Base-by-base conservation (phyloP, 495 filamentous ascomycete genomes). In the Elaphomyces granulatus region DNA sequence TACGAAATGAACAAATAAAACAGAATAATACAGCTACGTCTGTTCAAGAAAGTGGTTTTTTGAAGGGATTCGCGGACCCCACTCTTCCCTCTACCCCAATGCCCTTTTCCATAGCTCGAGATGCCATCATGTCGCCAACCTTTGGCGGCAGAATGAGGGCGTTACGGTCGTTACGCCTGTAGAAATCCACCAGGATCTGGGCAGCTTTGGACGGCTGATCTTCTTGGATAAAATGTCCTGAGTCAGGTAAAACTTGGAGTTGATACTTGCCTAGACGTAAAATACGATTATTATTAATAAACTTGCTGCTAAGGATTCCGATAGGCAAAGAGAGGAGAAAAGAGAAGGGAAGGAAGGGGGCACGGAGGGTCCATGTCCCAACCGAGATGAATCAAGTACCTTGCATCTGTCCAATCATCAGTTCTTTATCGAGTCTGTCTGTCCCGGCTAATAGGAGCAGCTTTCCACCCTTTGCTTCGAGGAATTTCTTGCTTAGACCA, bases 331-430 rank as follows among this genome's bases (percentile, higher is more conserved):
- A 44, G 26, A 14, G 12, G 41, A 23, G 18, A 19, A 16, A 32
- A 36, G 14, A 31, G 23, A n/a, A n/a, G n/a, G n/a, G n/a, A n/a
- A n/a, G n/a, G n/a, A n/a, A n/a, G n/a, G n/a, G n/a, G n/a, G n/a
- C n/a, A n/a, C n/a, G n/a, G n/a, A n/a, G n/a, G n/a, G n/a, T n/a
- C n/a, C n/a, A n/a, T n/a, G n/a, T n/a, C n/a, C n/a, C n/a, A n/a
- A n/a, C n/a, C n/a, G n/a, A 2, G 15, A 38, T n/a, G 32, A 36
- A 14, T 53, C 60, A 19, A 60, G n/a, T n/a, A 80, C 86, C 86
- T 71, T 94, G 87, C 87, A 94, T 94, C 60, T 96, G 90, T 12
- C 86, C 90, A 54, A 96, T 96, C 62, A 87, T 94, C 46, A 96
- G 57, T 49, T 96, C 90, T 50, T 82, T 92, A 54, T 96, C 90